Percentiles rank a stretch among this genome's conserved stretches.
Evolutionary conservation across 2,329 filamentous ascomycete species (phyloP).

Genomic region (Moelleriella libera): DNA sequence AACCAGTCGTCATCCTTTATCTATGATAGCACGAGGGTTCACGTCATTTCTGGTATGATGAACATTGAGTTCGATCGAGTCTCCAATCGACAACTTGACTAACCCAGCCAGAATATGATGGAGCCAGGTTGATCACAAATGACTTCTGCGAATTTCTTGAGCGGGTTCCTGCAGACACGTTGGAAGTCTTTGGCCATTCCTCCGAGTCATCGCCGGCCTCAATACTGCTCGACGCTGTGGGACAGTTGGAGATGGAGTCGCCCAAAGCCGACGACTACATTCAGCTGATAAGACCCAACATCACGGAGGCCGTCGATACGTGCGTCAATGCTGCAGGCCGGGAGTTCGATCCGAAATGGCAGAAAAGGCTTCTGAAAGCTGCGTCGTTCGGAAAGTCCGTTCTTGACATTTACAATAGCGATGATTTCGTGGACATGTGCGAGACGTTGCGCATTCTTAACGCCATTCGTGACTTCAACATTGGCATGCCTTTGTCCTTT

Average conservation of each 20-base stretch:
- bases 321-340: slow-evolving; percentile 89
- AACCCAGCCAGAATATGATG: slow-evolving; percentile 47
- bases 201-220: slow-evolving; percentile 83
- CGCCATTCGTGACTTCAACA: slow-evolving; percentile 78
- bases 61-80: background rate
- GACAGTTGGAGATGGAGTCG: slow-evolving; percentile 82
- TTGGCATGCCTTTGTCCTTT: slow-evolving; percentile 81
- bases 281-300: slow-evolving; percentile 73
- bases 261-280: slow-evolving; percentile 97
- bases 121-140: slow-evolving; percentile 80
- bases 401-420: slow-evolving; percentile 90
- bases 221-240: slow-evolving; percentile 84
- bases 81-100: background rate
- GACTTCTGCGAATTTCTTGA: slow-evolving; percentile 97
- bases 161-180: slow-evolving; percentile 72
- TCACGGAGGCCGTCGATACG: slow-evolving; percentile 85
- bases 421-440: slow-evolving; percentile 98
- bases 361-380: slow-evolving; percentile 90
- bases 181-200: slow-evolving; percentile 79
- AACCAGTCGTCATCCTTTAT: slow-evolving; percentile 66
- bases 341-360: slow-evolving; percentile 82
- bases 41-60: slow-evolving; percentile 63
- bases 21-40: slow-evolving; percentile 80
- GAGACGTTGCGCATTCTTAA: slow-evolving; percentile 88
- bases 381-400: slow-evolving; percentile 97